These are phyloP conservation scores for Coemansia sp. DNA, from an alignment of 192 early-diverging fungal genomes.

Conservation along the genomic window DNA sequence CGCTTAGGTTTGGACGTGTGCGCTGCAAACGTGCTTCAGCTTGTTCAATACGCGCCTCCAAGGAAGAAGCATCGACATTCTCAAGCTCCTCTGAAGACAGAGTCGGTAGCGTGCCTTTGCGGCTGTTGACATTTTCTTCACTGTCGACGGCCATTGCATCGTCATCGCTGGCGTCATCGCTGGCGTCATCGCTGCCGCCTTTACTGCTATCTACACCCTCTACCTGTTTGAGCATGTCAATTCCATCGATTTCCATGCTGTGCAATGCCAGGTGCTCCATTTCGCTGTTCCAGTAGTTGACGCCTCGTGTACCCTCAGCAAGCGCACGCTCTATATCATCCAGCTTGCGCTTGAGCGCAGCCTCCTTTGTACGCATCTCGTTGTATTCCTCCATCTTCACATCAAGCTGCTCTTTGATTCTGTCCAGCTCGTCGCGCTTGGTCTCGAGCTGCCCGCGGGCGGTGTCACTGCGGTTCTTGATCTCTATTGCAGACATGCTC, in stretches of 20 bases:
- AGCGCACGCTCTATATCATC: conserved; percentile 64
- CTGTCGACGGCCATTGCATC: conserved; percentile 46
- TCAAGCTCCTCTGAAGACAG: conserved; percentile 66
- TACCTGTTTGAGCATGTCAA: conserved; percentile 2
- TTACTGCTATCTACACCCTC: conserved; percentile 8
- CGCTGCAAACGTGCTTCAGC: conserved; percentile 65
- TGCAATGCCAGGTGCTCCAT: conserved; percentile 65
- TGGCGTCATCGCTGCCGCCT: conserved; percentile 15
- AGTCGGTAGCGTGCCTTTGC: conserved; percentile 38
- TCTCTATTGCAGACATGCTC: conserved; percentile 47
- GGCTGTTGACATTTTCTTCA: conserved; percentile 9
- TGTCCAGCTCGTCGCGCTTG: conserved; percentile 65
- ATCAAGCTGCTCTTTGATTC: conserved; percentile 68
- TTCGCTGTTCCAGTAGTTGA: conserved; percentile 58
- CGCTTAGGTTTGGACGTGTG: conserved; percentile 75
- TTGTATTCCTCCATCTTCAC: conserved; percentile 63
- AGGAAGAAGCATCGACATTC: conserved; percentile 60
- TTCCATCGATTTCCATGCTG: conserved; percentile 13
- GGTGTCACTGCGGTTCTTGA: conserved; percentile 48
- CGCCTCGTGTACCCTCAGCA: conserved; percentile 49
- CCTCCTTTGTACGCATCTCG: conserved; percentile 66
- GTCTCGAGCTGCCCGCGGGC: conserved; percentile 57
- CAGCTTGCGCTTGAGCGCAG: conserved; percentile 65
- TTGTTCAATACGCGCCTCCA: conserved; percentile 70
- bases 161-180: conserved; percentile 38